Conservation (phyloP, 2,329 filamentous ascomycete genomes). For the Drechmeria coniospora region DNA sequence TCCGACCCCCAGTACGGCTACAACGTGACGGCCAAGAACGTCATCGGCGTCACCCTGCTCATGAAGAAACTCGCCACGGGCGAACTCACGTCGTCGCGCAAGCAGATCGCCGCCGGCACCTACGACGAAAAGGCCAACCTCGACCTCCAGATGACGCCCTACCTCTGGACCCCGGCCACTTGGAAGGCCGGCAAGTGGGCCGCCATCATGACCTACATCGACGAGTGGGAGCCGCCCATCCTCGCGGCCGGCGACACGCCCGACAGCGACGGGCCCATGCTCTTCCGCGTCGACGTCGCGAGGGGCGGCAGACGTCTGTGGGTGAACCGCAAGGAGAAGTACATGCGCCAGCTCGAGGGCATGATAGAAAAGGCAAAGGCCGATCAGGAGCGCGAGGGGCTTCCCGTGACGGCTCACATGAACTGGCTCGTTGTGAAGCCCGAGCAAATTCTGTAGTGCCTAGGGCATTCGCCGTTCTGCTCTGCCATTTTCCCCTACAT, state of each 20-base stretch:
- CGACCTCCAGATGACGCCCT: conserved; percentile 22
- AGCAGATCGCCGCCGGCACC: conserved; percentile 20
- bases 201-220: conserved; percentile 25
- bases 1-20: conserved; percentile 28
- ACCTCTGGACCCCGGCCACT: conserved; percentile 25
- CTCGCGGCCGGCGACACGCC: conserved; percentile 28
- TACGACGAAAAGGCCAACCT: conserved; percentile 22
- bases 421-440: conserved; percentile 28
- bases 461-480: too few relatives aligned
- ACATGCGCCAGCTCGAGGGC: conserved; percentile 17
- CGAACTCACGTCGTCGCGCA: conserved; percentile 19
- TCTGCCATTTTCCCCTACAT: too few relatives aligned
- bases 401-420: conserved; percentile 25
- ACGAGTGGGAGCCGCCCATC: conserved; percentile 26
- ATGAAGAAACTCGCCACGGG: conserved; percentile 15
- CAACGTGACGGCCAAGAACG: conserved; percentile 26
- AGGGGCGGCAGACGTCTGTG: conserved; percentile 26
- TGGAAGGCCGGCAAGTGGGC: conserved; percentile 30
- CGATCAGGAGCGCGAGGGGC: conserved; percentile 18
- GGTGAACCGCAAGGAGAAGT: conserved; percentile 22
- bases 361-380: conserved; percentile 21
- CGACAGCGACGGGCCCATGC: conserved; percentile 26
- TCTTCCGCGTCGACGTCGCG: conserved; percentile 25
- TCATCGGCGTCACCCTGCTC: conserved; percentile 25
- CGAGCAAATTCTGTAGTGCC: conserved; percentile 18